phyloP scores from a whole-genome alignment of 75 land plant species.

The Cupressus sempervirens region DNA sequence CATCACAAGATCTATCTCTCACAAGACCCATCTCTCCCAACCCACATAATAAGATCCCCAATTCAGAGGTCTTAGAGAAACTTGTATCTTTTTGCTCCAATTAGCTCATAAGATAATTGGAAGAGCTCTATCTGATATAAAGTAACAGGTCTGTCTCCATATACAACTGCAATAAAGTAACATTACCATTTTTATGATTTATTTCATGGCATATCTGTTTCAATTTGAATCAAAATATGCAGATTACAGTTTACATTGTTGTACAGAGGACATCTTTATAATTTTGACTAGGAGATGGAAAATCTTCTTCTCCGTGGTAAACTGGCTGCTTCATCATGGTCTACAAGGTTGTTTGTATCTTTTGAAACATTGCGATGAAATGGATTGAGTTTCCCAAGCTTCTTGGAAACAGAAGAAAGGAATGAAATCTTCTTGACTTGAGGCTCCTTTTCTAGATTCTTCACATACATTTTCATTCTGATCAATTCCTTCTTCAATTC shows the following conservation, averaged over 20 bases:
- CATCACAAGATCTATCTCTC: no score
- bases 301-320: slow-evolving; percentile 58
- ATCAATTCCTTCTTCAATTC: slow-evolving; percentile 68
- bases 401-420: slow-evolving; percentile 73
- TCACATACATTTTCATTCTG: slow-evolving; percentile 71
- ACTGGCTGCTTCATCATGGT: slow-evolving; percentile 16
- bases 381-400: slow-evolving; percentile 78
- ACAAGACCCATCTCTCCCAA: no score
- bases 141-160: no score
- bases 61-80: no score
- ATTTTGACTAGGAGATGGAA: slow-evolving; percentile 42
- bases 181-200: no score
- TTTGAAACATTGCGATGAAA: slow-evolving; percentile 55
- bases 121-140: no score
- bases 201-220: no score
- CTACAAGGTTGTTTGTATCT: slow-evolving; percentile 42
- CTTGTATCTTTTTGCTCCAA: no score
- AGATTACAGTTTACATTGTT: background rate
- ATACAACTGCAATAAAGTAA: no score
- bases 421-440: slow-evolving; percentile 39
- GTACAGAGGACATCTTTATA: background rate
- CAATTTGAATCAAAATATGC: background rate
- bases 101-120: no score
- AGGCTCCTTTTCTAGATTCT: slow-evolving; percentile 48
- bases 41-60: no score